Evolutionary conservation across 768 basidiomycete species (phyloP).

Genomic region (Tylopilus balloui): DNA sequence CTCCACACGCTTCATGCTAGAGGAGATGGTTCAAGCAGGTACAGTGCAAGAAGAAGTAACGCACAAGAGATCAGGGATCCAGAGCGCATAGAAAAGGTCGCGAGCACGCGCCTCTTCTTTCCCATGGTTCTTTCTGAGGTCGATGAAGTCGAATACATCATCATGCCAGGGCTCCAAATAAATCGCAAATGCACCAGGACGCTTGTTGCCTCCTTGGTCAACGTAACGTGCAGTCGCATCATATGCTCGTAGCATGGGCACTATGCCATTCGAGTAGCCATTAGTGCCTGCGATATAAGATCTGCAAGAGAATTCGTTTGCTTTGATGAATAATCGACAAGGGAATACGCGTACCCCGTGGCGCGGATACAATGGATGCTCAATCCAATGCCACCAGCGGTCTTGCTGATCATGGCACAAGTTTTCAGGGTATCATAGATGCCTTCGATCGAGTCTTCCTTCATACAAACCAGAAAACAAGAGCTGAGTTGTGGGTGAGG

Average conservation of each 20-base stretch:
- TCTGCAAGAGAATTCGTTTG: slow-evolving; percentile 36
- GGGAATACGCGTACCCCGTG: slow-evolving; percentile 61
- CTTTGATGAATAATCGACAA: not conserved
- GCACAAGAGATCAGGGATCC: slow-evolving; percentile 96
- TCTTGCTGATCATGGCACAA: slow-evolving; percentile 99
- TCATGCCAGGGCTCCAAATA: slow-evolving; percentile 99
- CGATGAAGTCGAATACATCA: slow-evolving; percentile 95
- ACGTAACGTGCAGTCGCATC: slow-evolving; percentile 98
- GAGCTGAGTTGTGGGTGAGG: slow-evolving; percentile 93
- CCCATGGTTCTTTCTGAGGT: slow-evolving; percentile 97
- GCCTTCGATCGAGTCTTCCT: slow-evolving; percentile 97
- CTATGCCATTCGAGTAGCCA: slow-evolving; percentile 98
- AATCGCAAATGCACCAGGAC: slow-evolving; percentile 96
- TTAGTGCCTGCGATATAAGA: slow-evolving; percentile 99
- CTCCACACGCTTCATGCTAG: slow-evolving; percentile 96
- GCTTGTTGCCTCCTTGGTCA: slow-evolving; percentile 98
- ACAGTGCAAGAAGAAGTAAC: slow-evolving; percentile 21
- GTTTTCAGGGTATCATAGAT: slow-evolving; percentile 98
- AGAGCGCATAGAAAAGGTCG: slow-evolving; percentile 96
- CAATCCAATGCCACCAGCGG: slow-evolving; percentile 95
- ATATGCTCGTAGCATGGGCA: slow-evolving; percentile 97
- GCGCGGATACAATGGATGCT: slow-evolving; percentile 96
- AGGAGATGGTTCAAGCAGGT: not conserved
- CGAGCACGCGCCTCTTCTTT: slow-evolving; percentile 97
- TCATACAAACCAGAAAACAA: slow-evolving; percentile 98